Conservation (phyloP, 2,329 filamentous ascomycete genomes). For the Arthrinium phaeospermum region DNA sequence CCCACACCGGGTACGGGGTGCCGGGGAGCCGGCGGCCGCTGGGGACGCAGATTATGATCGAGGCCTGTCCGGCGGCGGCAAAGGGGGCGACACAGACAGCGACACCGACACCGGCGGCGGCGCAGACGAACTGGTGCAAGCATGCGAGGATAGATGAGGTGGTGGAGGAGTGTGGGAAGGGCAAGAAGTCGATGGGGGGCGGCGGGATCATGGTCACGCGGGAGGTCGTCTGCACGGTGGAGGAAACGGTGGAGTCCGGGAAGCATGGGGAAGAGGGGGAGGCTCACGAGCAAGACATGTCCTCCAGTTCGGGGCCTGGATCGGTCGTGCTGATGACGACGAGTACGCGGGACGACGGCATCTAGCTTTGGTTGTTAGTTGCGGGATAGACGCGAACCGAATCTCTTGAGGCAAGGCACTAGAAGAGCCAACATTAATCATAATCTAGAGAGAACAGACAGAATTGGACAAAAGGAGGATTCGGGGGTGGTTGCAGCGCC, state of each 20-base stretch:
- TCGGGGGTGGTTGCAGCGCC: background rate
- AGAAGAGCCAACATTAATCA: background rate
- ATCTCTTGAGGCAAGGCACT: too few species aligned
- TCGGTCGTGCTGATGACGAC: background rate
- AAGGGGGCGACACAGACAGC: background rate
- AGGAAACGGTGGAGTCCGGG: background rate
- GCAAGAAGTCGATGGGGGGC: background rate
- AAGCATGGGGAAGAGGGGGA: background rate
- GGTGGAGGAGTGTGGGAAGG: background rate
- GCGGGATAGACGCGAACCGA: background rate
- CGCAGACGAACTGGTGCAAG: background rate
- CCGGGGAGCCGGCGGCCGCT: background rate
- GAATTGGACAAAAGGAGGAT: too few species aligned
- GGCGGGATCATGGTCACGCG: constrained; percentile 4
- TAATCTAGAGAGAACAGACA: background rate
- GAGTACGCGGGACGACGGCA: background rate
- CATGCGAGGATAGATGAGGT: background rate
- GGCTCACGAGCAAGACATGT: background rate
- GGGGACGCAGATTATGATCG: background rate
- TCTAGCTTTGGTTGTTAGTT: background rate
- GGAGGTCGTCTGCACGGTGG: background rate
- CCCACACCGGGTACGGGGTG: background rate
- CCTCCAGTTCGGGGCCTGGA: background rate
- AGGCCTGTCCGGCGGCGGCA: background rate
- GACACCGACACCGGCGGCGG: background rate